phyloP scores from a whole-genome alignment of 108 stramenopile genomes.

The Fistulifera pelliculosa region DNA sequence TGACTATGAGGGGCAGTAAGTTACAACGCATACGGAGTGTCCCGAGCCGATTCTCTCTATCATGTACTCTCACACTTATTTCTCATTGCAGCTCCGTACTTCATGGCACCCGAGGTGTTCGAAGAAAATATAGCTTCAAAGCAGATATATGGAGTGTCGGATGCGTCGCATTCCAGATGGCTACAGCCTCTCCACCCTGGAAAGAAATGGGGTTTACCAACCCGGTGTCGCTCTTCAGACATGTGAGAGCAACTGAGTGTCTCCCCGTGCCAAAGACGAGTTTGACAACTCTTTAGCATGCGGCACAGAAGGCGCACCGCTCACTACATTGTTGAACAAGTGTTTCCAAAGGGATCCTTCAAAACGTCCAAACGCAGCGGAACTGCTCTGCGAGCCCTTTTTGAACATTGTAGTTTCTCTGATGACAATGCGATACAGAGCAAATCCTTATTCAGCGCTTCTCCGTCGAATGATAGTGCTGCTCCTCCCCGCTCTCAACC shows the following conservation, averaged over 20 bases:
- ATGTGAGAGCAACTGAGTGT: conserved; percentile 32
- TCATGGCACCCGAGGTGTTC: conserved; percentile 93
- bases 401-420: conserved; percentile 1
- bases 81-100: conserved; percentile 59
- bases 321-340: conserved; percentile 29
- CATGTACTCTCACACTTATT: background rate
- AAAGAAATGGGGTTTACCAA: conserved; percentile 85
- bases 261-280: background rate
- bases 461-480: background rate
- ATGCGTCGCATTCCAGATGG: conserved; percentile 86
- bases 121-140: conserved; percentile 75
- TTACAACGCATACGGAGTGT: background rate
- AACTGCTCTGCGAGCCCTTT: conserved; percentile 34
- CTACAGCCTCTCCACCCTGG: conserved; percentile 82
- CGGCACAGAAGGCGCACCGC: background rate
- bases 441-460: conserved; percentile 6
- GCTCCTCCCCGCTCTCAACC: background rate
- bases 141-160: conserved; percentile 90
- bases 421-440: conserved; percentile 15
- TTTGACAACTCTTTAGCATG: background rate
- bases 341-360: conserved; percentile 71
- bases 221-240: conserved; percentile 81
- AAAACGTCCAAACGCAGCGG: conserved; percentile 42
- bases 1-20: conserved; percentile 69
- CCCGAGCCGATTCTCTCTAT: too few relatives aligned